Evolutionary conservation across 2,329 filamentous ascomycete species (phyloP), one percentile per base, ranked within the genome.

Genomic region (Fusarium transvaalense): DNA sequence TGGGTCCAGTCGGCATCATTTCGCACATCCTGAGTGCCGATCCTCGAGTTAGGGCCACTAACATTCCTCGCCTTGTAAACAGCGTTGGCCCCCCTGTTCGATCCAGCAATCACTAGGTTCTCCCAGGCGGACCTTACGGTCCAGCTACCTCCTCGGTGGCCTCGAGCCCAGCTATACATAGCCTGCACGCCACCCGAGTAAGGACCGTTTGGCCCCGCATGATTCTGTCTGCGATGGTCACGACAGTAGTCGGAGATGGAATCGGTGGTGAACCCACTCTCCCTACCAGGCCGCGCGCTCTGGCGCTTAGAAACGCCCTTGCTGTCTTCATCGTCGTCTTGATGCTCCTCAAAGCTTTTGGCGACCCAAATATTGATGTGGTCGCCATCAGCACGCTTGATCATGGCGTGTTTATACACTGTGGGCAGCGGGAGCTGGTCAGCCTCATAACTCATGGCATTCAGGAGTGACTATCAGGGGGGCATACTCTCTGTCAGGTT

Each of bases 1-100:
- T 13, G 45, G 0, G 45, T 48, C 45, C 45, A 48, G 45, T 48
- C 45, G 7, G 45, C 45, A 14, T 48, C 31, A 14, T 48, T 48
- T 3, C 45, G 21, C 29, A 34, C 45, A 3, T 48, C 19, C 21
- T 13, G 7, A 3, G 45, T 48, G 8, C 45, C 45, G 2, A 46
- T 10, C 3, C 0, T 1, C 3, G 42, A 31, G n/a, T 9, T 10
- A 6, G 3, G 10, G 10, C n/a, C 14, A 3, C 42, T 19, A n/a
- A 10, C 3, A 6, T 1, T 4, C 10, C 21, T 48, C 3, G 45
- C 45, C 10, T 10, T 48, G 31, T 48, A 34, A 5, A 34, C 8
- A 25, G 45, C 45, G 5, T 48, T 35, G 2, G 45, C 45, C 3
- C 45, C 45, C 0, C 4, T 34, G 12, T 48, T 35, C 0, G 45